These are phyloP conservation scores for Coniella lustricola DNA, from an alignment of 2,329 filamentous ascomycete genomes.

Conservation along the genomic window DNA sequence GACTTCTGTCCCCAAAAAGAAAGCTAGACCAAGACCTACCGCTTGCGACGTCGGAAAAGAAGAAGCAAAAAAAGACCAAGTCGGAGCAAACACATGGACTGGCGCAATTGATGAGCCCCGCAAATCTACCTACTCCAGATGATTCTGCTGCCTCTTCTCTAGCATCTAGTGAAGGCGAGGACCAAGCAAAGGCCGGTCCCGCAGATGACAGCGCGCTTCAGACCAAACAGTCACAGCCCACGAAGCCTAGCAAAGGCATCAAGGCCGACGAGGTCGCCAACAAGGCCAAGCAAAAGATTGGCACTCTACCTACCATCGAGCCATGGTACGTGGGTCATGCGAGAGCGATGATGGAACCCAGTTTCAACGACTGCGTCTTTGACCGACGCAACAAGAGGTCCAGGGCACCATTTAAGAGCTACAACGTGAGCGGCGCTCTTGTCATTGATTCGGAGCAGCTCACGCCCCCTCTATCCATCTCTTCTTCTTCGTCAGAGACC, in stretches of 20 bases:
- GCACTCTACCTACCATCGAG: background rate
- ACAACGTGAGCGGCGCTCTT: constrained; percentile 8
- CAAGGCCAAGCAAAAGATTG: background rate
- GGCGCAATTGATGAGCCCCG: background rate
- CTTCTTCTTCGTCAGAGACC: background rate
- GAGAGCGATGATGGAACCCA: constrained; percentile 7
- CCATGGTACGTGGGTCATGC: constrained; percentile 12
- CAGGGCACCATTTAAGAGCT: background rate
- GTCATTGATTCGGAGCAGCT: background rate
- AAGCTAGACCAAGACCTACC: background rate
- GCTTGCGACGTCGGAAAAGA: background rate
- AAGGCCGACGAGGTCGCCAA: background rate
- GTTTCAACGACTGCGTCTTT: constrained; percentile 11
- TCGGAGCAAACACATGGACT: constrained; percentile 2
- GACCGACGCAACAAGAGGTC: background rate
- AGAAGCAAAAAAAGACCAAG: constrained; percentile 7
- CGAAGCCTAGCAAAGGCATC: background rate
- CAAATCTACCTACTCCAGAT: background rate
- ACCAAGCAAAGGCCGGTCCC: background rate
- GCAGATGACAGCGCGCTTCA: constrained; percentile 8
- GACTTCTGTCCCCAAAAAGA: background rate
- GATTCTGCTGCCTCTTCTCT: background rate
- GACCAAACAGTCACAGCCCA: background rate
- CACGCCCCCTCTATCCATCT: background rate
- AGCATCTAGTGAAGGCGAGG: background rate